phyloP scores from a whole-genome alignment of 352 stramenopile species.

The Phytophthora meadii region DNA sequence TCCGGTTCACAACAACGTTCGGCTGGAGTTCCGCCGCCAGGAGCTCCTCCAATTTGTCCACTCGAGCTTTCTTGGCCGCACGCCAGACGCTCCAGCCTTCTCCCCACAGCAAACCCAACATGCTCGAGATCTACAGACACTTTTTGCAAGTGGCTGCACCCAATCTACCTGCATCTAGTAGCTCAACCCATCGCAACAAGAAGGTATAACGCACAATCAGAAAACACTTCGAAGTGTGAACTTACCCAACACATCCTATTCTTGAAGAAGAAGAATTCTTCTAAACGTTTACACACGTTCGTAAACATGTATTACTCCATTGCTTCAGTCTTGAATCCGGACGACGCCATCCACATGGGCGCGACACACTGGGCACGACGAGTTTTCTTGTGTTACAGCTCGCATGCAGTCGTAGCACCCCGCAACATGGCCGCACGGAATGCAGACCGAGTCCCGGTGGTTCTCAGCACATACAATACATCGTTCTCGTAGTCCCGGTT shows the following conservation, averaged over 20 bases:
- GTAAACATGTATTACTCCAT: too few species aligned
- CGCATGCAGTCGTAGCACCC: conserved; percentile 61
- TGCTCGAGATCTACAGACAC: background rate
- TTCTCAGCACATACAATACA: conserved; percentile 68
- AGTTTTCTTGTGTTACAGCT: conserved; percentile 33
- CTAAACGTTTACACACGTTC: too few species aligned
- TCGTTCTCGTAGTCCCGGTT: conserved; percentile 20
- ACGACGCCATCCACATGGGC: conserved; percentile 49
- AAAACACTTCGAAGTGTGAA: conserved; percentile 7
- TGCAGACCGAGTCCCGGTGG: conserved; percentile 56
- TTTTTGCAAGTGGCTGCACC: conserved; percentile 10
- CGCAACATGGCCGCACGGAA: conserved; percentile 67
- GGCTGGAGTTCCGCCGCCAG: conserved; percentile 14
- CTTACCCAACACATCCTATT: background rate
- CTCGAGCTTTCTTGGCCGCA: conserved; percentile 25
- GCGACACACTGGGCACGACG: conserved; percentile 62
- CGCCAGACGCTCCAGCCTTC: conserved; percentile 29
- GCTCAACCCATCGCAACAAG: conserved; percentile 8
- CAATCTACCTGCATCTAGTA: conserved; percentile 2
- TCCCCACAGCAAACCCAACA: conserved; percentile 18
- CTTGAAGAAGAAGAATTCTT: too few species aligned
- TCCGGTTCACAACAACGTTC: conserved; percentile 24
- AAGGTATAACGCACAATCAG: conserved; percentile 3
- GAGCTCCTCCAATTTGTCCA: conserved; percentile 20
- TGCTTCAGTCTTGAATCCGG: conserved; percentile 46